Percentiles rank a stretch among this genome's conserved stretches.
Evolutionary conservation across 2,329 filamentous ascomycete species (phyloP).

Genomic region (Dothistroma pini): DNA sequence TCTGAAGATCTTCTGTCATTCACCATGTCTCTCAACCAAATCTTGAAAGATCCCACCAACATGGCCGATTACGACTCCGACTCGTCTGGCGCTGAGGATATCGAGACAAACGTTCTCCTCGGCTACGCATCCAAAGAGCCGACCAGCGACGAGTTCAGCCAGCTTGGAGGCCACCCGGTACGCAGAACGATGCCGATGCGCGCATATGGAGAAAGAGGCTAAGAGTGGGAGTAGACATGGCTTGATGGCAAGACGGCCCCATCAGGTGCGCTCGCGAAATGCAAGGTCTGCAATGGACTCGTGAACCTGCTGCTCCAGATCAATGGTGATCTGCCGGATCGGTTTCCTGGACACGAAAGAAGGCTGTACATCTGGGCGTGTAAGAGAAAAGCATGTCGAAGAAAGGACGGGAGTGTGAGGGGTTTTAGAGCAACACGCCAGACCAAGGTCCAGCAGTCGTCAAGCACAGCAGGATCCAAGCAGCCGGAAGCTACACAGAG

Average conservation of each 20-base stretch:
- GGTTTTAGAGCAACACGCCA: slow-evolving; percentile 66
- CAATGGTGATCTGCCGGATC: slow-evolving; percentile 82
- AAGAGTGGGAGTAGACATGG: slow-evolving; percentile 64
- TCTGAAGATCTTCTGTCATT: not conserved
- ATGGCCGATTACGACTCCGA: slow-evolving; percentile 76
- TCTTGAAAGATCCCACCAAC: slow-evolving; percentile 4
- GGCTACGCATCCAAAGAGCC: slow-evolving; percentile 81
- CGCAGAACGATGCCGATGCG: slow-evolving; percentile 34
- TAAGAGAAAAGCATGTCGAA: slow-evolving; percentile 69
- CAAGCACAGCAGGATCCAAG: not conserved
- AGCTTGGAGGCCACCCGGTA: slow-evolving; percentile 84
- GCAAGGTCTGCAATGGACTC: slow-evolving; percentile 78
- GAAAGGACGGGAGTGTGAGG: slow-evolving; percentile 78
- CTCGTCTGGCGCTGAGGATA: slow-evolving; percentile 66
- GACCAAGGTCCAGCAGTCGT: slow-evolving; percentile 11
- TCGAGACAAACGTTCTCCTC: slow-evolving; percentile 81
- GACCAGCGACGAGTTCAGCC: slow-evolving; percentile 78
- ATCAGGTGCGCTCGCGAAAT: slow-evolving; percentile 73
- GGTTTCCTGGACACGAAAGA: slow-evolving; percentile 82
- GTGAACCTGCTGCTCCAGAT: slow-evolving; percentile 87
- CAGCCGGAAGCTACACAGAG: slow-evolving; percentile 27
- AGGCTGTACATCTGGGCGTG: slow-evolving; percentile 86
- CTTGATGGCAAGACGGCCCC: slow-evolving; percentile 67
- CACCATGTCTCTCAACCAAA: not conserved
- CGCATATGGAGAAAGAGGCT: slow-evolving; percentile 13